Conservation (phyloP, 2,329 filamentous ascomycete genomes). For the Thyridium curvatum region DNA sequence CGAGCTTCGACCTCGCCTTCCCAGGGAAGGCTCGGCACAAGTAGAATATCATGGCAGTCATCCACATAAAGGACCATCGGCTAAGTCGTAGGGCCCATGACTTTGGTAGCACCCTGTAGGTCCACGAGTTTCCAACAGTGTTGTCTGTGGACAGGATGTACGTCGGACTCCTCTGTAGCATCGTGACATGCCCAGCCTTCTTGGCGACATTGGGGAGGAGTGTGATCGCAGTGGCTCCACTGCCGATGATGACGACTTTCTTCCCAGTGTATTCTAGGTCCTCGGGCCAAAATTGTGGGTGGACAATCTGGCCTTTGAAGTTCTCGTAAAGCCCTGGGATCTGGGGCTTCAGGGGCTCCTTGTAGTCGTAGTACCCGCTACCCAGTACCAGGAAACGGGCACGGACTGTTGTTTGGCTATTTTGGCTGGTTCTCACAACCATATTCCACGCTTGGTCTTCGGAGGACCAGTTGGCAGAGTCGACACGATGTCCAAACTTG, state of each 20-base stretch:
- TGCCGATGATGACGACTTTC: conserved; percentile 66
- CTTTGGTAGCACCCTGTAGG: no score
- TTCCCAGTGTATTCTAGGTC: conserved; percentile 60
- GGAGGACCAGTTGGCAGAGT: conserved; percentile 45
- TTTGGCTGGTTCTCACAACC: not conserved
- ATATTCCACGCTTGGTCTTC: conserved; percentile 47
- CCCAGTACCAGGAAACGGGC: conserved; percentile 17
- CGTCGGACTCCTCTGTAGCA: conserved; percentile 73
- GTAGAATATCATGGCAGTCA: conserved; percentile 43
- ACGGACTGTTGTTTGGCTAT: no score
- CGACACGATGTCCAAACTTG: conserved; percentile 41
- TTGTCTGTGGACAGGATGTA: conserved; percentile 52
- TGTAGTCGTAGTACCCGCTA: conserved; percentile 67
- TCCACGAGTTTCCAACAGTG: conserved; percentile 2
- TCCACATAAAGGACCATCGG: conserved; percentile 36
- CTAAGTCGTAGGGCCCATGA: conserved; percentile 20
- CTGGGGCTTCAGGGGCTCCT: conserved; percentile 48
- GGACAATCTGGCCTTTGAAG: conserved; percentile 59
- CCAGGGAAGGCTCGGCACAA: conserved; percentile 38
- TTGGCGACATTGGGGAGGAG: conserved; percentile 65
- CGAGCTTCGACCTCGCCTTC: conserved; percentile 40
- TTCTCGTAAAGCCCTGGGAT: conserved; percentile 62
- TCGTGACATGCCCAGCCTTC: conserved; percentile 61
- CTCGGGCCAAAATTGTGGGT: conserved; percentile 74
- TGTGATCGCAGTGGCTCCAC: conserved; percentile 74